These are phyloP conservation scores for Epichloe glyceriae DNA, from an alignment of 2,329 filamentous ascomycete genomes.

Conservation along the genomic window DNA sequence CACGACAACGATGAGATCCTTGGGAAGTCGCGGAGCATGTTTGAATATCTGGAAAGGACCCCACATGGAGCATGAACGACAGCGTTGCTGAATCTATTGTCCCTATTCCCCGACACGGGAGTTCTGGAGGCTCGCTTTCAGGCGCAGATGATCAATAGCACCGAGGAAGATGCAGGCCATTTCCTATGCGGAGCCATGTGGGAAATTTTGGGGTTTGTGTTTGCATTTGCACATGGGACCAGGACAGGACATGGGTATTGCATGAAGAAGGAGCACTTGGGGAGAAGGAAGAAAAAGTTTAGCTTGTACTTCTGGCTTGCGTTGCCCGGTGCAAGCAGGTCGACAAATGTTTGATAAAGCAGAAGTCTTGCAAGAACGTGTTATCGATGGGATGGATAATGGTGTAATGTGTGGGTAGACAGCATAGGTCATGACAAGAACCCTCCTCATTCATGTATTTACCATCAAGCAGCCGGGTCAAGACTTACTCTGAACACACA, in stretches of 20 bases:
- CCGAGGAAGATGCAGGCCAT: slow-evolving; percentile 3
- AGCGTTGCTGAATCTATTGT: too few species aligned
- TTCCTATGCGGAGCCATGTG: not conserved
- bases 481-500: slow-evolving; percentile 64
- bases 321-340: slow-evolving; percentile 7
- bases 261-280: slow-evolving; percentile 3
- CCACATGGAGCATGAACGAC: too few species aligned
- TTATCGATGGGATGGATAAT: not conserved
- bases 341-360: not conserved
- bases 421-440: not conserved
- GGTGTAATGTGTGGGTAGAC: not conserved
- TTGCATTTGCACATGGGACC: not conserved
- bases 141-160: not conserved
- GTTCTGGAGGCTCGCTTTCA: not conserved
- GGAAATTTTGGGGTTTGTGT: not conserved
- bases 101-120: too few species aligned
- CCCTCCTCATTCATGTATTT: not conserved
- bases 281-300: not conserved
- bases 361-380: too few species aligned
- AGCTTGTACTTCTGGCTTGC: not conserved
- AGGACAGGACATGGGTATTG: not conserved
- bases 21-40: not conserved
- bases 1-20: slow-evolving; percentile 13
- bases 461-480: slow-evolving; percentile 8
- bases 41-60: too few species aligned